Conservation (phyloP, 805 yeast species). For the Wickerhamomyces strasburgensis region DNA sequence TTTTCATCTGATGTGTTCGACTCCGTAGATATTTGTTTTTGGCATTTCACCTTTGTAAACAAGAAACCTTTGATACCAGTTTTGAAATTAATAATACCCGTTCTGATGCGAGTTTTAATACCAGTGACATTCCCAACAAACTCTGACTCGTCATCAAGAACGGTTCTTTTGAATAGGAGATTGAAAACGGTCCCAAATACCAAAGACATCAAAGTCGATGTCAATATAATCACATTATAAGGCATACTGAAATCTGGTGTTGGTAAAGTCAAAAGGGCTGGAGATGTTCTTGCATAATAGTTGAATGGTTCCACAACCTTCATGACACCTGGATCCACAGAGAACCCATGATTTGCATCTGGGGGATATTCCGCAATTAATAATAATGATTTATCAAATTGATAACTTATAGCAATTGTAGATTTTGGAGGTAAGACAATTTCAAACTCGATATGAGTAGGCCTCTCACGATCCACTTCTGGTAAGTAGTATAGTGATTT, state of each 20-base stretch:
- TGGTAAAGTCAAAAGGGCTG: conserved; percentile 81
- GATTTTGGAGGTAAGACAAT: conserved; percentile 61
- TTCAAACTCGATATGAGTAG: conserved; percentile 74
- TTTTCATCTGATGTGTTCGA: no score
- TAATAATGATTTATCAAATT: conserved; percentile 83
- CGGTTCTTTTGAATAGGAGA: conserved; percentile 64
- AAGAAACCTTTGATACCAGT: background rate
- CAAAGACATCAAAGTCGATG: conserved; percentile 89
- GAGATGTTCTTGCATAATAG: conserved; percentile 71
- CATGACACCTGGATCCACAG: conserved; percentile 84
- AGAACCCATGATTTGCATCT: conserved; percentile 97
- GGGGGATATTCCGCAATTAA: conserved; percentile 95
- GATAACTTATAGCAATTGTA: conserved; percentile 58
- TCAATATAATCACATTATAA: conserved; percentile 88
- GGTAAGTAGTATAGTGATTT: conserved; percentile 61
- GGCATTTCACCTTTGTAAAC: no score
- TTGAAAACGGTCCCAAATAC: conserved; percentile 87
- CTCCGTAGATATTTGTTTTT: no score
- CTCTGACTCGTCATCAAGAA: conserved; percentile 61
- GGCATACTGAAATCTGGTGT: conserved; percentile 99
- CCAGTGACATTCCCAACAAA: conserved; percentile 16
- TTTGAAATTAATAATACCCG: conserved; percentile 3
- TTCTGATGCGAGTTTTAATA: conserved; percentile 8
- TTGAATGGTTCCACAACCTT: conserved; percentile 41
- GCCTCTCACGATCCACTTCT: conserved; percentile 73